Evolutionary conservation across 495 filamentous ascomycete species (phyloP), one percentile per base, ranked within the genome.

Genomic region (Paragyromitra xinjiangensis): DNA sequence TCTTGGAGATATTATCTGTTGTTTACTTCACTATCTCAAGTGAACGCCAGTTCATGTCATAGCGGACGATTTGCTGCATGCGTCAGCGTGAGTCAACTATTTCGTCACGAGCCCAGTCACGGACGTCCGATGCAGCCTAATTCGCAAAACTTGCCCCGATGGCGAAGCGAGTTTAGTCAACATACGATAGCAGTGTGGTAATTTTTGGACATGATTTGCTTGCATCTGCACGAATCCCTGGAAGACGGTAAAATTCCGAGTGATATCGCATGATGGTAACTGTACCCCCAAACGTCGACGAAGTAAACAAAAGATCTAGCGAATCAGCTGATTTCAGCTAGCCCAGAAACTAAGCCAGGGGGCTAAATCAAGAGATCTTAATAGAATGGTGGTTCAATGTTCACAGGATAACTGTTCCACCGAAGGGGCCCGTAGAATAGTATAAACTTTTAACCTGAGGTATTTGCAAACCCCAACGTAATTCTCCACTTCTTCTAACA

Each of bases 331-430:
- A 16, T n/a, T 51, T 19, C 16, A 51, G 48, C 16, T 51, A 51
- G 48, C 24, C 14, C 8, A 22, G 12, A 11, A 4, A 16, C 16
- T 9, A 8, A n/a, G 29, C 26, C 8, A 37, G 14, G 6, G 56
- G 37, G 53, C 39, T 12, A 69, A 22, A 40, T 24, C 48, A 6
- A 2, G 24, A 4, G 26, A 19, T 59, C 55, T 4, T 37, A 69
- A 44, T 69, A 69, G 66, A 48, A 69, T n/a, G 64, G 6, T 55
- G n/a, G 29, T 29, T 56, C 19, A 37, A 34, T 19, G 16, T 16
- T 51, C 16, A 34, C 0, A 2, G 22, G 56, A n/a, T 39, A 61
- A 22, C 1, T 39, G 12, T 37, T 45, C 45, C 11, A 12, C 34
- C 29, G 3, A 40, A 24, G 24, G 22, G 5, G 2, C 3, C 12